phyloP scores from a whole-genome alignment of 2,329 filamentous ascomycete species.

The Pezicula neosporulosa region DNA sequence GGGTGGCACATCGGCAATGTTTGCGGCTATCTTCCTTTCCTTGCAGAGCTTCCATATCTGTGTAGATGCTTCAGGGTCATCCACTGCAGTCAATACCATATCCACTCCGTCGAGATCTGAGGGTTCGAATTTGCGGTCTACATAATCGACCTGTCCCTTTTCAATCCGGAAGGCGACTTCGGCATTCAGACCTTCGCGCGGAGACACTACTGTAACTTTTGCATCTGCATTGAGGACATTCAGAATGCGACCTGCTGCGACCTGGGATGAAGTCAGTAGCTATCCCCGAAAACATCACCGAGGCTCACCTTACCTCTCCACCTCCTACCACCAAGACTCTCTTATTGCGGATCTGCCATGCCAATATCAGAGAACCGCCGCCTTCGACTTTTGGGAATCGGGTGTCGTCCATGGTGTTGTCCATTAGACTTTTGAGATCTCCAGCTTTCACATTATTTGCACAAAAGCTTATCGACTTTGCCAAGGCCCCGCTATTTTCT shows the following conservation, averaged over 20 bases:
- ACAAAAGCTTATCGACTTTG: slow-evolving; percentile 4
- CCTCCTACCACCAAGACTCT: slow-evolving; percentile 90
- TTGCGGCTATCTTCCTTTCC: slow-evolving; percentile 76
- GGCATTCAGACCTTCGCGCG: slow-evolving; percentile 74
- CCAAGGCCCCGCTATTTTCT: slow-evolving; percentile 2
- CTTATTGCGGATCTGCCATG: slow-evolving; percentile 92
- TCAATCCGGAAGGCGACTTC: slow-evolving; percentile 83
- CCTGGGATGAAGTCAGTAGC: slow-evolving; percentile 51
- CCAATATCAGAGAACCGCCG: slow-evolving; percentile 88
- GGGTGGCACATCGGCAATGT: slow-evolving; percentile 93
- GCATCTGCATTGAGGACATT: slow-evolving; percentile 95
- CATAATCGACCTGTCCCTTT: slow-evolving; percentile 70
- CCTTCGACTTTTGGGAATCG: slow-evolving; percentile 79
- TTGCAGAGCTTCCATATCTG: slow-evolving; percentile 94
- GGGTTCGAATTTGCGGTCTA: slow-evolving; percentile 81
- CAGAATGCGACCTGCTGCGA: slow-evolving; percentile 90
- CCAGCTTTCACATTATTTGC: too few species aligned
- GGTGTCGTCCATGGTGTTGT: slow-evolving; percentile 10
- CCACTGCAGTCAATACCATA: slow-evolving; percentile 91
- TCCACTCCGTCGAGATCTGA: slow-evolving; percentile 81
- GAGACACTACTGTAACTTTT: slow-evolving; percentile 80
- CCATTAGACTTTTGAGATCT: not conserved
- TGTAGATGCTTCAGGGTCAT: slow-evolving; percentile 88
- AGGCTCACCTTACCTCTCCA: slow-evolving; percentile 66
- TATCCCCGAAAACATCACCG: slow-evolving; percentile 1